phyloP scores from a whole-genome alignment of 371 early-diverging fungal species.

The Polyrhizophydium stewartii region DNA sequence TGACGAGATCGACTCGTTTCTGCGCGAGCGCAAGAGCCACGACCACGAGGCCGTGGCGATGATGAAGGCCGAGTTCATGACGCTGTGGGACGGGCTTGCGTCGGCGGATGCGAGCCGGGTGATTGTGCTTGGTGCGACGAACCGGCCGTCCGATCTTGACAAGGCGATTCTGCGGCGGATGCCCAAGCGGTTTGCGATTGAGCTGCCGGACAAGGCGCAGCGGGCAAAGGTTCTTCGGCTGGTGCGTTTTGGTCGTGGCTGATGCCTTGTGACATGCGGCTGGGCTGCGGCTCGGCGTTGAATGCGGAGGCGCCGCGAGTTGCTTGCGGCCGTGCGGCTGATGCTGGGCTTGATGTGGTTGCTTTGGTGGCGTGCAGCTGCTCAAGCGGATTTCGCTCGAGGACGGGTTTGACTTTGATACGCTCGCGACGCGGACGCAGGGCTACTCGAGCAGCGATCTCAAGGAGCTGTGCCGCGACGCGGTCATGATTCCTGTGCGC shows the following conservation, averaged over 20 bases:
- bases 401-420: conserved; percentile 63
- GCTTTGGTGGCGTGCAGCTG: no score
- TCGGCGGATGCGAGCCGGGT: conserved; percentile 74
- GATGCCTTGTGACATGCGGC: no score
- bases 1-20: conserved; percentile 96
- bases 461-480: conserved; percentile 94
- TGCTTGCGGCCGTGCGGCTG: no score
- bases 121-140: conserved; percentile 70
- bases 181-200: conserved; percentile 92
- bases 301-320: no score
- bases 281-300: no score
- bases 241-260: no score
- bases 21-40: conserved; percentile 82
- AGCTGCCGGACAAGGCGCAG: conserved; percentile 85
- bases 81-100: conserved; percentile 91
- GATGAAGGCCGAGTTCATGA: conserved; percentile 99
- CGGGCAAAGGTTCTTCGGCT: conserved; percentile 84
- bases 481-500: conserved; percentile 92
- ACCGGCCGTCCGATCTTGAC: conserved; percentile 96
- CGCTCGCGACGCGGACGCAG: conserved; percentile 72
- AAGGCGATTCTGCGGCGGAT: conserved; percentile 92
- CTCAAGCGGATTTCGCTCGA: conserved; percentile 65
- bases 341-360: no score
- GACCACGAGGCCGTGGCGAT: conserved; percentile 95
- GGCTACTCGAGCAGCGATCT: conserved; percentile 91